These are phyloP conservation scores for Teratosphaeria gauchensis DNA, from an alignment of 2,329 filamentous ascomycete genomes.

Conservation along the genomic window DNA sequence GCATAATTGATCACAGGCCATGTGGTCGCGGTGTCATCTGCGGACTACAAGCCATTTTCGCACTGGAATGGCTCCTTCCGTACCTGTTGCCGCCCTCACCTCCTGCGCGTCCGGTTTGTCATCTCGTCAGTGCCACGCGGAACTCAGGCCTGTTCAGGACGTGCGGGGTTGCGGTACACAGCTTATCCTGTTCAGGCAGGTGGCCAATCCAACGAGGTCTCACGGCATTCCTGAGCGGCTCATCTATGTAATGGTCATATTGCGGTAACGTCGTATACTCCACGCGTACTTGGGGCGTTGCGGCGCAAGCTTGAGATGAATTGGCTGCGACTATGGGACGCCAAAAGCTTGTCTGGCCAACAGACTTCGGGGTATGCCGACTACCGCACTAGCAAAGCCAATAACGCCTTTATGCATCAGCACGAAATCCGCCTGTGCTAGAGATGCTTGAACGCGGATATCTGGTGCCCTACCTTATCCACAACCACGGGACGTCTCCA, in stretches of 20 bases:
- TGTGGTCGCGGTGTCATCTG: not conserved
- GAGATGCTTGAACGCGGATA: not conserved
- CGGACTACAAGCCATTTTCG: not conserved
- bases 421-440: not conserved
- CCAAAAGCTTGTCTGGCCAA: not conserved
- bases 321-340: not conserved
- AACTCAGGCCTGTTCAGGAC: not conserved
- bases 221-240: not conserved
- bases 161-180: not conserved
- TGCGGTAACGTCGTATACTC: not conserved
- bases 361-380: not conserved
- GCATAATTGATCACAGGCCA: not conserved
- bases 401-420: not conserved
- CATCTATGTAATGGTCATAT: not conserved
- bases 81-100: not conserved
- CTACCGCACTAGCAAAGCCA: not conserved
- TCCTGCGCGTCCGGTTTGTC: not conserved
- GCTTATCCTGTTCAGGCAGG: not conserved
- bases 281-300: not conserved
- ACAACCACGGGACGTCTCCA: not conserved
- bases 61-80: not conserved
- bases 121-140: not conserved
- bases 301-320: not conserved
- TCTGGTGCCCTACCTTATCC: not conserved
- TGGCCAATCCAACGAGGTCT: not conserved